Percentiles rank a stretch among this genome's conserved stretches.
Evolutionary conservation across 2,329 filamentous ascomycete species (phyloP).

Genomic region (Thielaviopsis euricoi): DNA sequence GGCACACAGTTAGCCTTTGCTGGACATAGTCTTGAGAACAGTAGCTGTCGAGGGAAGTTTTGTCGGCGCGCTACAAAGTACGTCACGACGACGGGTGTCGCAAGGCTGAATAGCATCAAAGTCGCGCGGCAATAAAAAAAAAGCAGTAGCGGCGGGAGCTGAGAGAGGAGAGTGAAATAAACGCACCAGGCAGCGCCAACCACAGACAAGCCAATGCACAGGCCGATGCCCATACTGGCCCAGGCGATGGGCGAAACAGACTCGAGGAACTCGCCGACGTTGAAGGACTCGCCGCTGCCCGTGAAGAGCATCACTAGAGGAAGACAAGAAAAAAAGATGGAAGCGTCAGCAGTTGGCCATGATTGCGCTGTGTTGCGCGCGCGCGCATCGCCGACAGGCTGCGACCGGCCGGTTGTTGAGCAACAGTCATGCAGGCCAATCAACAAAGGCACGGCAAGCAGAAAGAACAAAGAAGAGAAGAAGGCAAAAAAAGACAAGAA

Average conservation of each 20-base stretch:
- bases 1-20: neutral
- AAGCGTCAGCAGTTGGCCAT: neutral
- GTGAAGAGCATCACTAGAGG: constrained; percentile 90
- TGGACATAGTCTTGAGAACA: neutral
- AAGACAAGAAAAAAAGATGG: neutral
- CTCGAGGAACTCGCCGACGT: constrained; percentile 91
- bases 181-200: constrained; percentile 91
- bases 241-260: constrained; percentile 86
- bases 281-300: constrained; percentile 87
- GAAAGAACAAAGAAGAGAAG: too few relatives aligned
- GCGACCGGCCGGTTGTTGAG: too few relatives aligned
- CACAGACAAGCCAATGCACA: constrained; percentile 92
- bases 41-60: neutral
- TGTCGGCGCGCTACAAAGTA: neutral
- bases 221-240: constrained; percentile 76
- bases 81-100: neutral
- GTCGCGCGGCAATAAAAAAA: neutral
- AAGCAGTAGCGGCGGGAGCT: neutral
- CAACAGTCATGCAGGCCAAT: too few relatives aligned
- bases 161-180: constrained; percentile 10
- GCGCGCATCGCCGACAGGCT: neutral
- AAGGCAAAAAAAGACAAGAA: neutral
- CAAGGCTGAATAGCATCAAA: neutral
- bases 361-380: neutral
- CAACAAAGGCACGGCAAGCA: too few relatives aligned